Evolutionary conservation across 441 rosid genomes (phyloP).

Genomic region (Jatropha podagrica): DNA sequence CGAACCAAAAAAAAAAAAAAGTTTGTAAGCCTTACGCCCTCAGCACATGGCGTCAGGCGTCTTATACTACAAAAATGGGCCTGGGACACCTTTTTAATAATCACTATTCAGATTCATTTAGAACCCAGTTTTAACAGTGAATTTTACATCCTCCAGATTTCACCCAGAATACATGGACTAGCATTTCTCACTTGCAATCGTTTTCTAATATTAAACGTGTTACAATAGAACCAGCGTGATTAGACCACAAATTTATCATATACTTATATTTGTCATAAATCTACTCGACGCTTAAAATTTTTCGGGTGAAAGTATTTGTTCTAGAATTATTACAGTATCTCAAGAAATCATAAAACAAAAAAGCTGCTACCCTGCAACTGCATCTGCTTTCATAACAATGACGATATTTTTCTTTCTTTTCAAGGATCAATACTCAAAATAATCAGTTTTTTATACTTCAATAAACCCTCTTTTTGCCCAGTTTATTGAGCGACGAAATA

Average conservation of each 20-base stretch:
- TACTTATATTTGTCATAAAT: neutral
- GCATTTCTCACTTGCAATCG: neutral
- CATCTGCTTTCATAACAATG: neutral
- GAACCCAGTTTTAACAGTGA: neutral
- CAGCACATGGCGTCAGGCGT: neutral
- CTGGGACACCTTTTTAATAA: neutral
- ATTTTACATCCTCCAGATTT: neutral
- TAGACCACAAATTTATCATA: neutral
- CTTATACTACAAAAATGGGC: neutral
- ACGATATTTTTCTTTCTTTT: neutral
- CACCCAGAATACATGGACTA: neutral
- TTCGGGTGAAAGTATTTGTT: too few species aligned
- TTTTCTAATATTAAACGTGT: neutral
- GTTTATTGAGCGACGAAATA: neutral
- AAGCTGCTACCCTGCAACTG: neutral
- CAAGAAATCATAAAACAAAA: neutral
- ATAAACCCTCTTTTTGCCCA: neutral
- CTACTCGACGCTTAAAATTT: neutral
- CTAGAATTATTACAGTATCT: too few species aligned
- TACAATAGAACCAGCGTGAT: neutral
- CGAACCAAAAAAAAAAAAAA: too few species aligned
- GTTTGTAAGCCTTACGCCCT: neutral
- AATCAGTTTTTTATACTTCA: neutral
- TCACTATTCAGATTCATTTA: neutral
- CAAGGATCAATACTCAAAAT: neutral